These are phyloP conservation scores for Pichia pseudocactophila DNA, from an alignment of 805 yeast genomes.

Conservation along the genomic window DNA sequence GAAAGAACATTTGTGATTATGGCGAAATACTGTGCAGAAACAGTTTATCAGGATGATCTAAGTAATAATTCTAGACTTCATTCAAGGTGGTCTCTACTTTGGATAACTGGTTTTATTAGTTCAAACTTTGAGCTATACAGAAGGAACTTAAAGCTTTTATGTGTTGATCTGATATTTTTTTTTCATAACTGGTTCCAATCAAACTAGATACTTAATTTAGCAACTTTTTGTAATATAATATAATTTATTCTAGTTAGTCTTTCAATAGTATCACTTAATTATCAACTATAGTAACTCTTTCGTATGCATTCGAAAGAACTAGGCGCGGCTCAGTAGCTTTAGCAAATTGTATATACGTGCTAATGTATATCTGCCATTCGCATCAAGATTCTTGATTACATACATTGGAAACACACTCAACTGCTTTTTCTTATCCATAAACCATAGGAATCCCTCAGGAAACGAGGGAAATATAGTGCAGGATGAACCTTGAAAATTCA, in stretches of 20 bases:
- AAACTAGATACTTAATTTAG: no score
- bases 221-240: no score
- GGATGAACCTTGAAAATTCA: no score
- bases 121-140: constrained; percentile 28
- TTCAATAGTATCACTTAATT: no score
- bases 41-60: constrained; percentile 59
- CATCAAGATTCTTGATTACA: no score
- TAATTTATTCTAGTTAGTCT: no score
- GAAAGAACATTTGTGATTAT: constrained; percentile 81
- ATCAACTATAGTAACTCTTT: no score
- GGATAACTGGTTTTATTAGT: constrained; percentile 21
- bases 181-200: constrained; percentile 5
- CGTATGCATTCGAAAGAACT: not conserved
- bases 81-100: constrained; percentile 14
- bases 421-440: not conserved
- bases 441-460: no score
- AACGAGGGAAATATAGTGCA: no score
- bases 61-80: constrained; percentile 6
- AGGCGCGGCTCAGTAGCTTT: not conserved
- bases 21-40: constrained; percentile 81
- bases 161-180: constrained; percentile 27
- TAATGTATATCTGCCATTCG: no score
- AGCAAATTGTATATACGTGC: no score
- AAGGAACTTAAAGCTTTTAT: constrained; percentile 24
- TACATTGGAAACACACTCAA: not conserved